phyloP scores from a whole-genome alignment of 225 moss, liverwort and hornwort genomes.

The Anthoceros angustus region DNA sequence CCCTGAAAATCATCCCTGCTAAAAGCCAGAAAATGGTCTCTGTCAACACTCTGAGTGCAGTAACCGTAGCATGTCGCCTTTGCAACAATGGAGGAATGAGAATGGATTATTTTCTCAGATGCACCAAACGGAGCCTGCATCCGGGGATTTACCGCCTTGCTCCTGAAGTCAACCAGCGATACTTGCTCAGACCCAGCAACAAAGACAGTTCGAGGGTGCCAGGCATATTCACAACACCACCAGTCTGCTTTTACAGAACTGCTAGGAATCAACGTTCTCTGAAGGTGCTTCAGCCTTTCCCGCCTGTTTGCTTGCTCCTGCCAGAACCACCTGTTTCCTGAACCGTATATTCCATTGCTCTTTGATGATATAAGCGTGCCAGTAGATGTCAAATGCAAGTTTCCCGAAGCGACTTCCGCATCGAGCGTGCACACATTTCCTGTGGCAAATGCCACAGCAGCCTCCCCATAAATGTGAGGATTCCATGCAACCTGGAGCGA shows the following conservation, averaged over 20 bases:
- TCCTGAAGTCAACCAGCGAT: slow-evolving; percentile 45
- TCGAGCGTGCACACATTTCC: slow-evolving; percentile 59
- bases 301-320: slow-evolving; percentile 5
- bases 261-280: slow-evolving; percentile 2
- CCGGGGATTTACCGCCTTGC: slow-evolving; percentile 14
- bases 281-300: slow-evolving; percentile 6
- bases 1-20: slow-evolving; percentile 33
- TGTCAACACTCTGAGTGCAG: slow-evolving; percentile 8
- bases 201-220: slow-evolving; percentile 67
- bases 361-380: slow-evolving; percentile 12
- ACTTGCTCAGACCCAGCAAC: slow-evolving; percentile 48
- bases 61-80: slow-evolving; percentile 8
- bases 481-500: slow-evolving; percentile 74
- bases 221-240: slow-evolving; percentile 90
- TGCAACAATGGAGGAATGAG: slow-evolving; percentile 28
- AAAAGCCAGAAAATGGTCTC: slow-evolving; percentile 38
- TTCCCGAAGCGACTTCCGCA: slow-evolving; percentile 10
- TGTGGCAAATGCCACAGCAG: slow-evolving; percentile 62
- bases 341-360: not conserved
- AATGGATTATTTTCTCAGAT: slow-evolving; percentile 7
- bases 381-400: slow-evolving; percentile 16
- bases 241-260: slow-evolving; percentile 28
- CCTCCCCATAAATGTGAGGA: slow-evolving; percentile 50
- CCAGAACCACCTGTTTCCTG: slow-evolving; percentile 14
- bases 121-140: slow-evolving; percentile 14